Conservation (phyloP, 2,329 filamentous ascomycete genomes). For the Colletotrichum graminicola region DNA sequence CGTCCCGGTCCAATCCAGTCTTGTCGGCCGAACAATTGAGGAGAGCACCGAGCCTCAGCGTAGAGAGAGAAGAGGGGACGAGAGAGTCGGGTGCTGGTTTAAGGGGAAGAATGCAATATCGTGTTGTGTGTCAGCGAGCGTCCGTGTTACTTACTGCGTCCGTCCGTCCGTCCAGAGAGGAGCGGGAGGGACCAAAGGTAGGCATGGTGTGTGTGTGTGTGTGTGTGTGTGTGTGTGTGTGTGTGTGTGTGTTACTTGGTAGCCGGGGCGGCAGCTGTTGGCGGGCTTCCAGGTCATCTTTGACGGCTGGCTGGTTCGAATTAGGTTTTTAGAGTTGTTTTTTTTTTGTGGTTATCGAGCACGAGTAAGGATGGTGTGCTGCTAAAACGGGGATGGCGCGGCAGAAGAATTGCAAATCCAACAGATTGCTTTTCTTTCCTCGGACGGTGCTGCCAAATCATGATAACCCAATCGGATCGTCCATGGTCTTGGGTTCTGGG, state of each 20-base stretch:
- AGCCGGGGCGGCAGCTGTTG: background rate
- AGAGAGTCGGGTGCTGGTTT: background rate
- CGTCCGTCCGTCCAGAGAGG: background rate
- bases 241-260: background rate
- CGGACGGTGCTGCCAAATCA: constrained; percentile 21
- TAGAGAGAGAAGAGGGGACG: background rate
- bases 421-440: constrained; percentile 7
- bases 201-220: background rate
- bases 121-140: background rate
- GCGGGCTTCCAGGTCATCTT: constrained; percentile 8
- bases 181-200: background rate
- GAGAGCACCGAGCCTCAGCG: background rate
- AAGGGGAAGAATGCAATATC: background rate
- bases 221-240: too few relatives aligned
- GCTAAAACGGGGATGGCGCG: constrained; percentile 9
- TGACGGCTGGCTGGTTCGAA: background rate
- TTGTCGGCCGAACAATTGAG: background rate
- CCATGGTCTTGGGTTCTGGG: background rate
- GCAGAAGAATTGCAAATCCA: constrained; percentile 15
- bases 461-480: constrained; percentile 12
- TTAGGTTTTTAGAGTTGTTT: too few relatives aligned
- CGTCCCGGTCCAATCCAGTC: background rate
- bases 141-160: background rate
- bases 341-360: constrained; percentile 1
- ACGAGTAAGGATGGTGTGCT: constrained; percentile 23